phyloP scores from a whole-genome alignment of 495 filamentous ascomycete genomes.

The Aspergillus baeticus region DNA sequence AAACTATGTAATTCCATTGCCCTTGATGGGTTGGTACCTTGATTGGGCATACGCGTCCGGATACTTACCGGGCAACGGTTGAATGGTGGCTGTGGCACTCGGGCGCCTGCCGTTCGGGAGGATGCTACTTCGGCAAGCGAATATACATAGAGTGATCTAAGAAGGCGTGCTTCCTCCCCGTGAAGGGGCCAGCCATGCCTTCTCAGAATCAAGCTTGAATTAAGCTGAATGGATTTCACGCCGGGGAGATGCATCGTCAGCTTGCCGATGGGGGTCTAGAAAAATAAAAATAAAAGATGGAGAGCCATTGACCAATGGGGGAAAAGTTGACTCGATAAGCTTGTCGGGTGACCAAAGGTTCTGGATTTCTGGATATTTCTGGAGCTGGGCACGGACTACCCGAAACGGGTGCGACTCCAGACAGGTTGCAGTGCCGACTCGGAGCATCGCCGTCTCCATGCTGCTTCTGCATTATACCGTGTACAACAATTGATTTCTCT shows the following conservation, averaged over 20 bases:
- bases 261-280: not conserved
- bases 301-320: conserved; percentile 9
- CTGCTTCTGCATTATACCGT: too few species aligned
- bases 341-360: conserved; percentile 9
- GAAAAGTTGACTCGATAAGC: conserved; percentile 3
- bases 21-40: not conserved
- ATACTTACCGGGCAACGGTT: not conserved
- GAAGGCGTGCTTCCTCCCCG: too few species aligned
- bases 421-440: not conserved
- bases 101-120: not conserved
- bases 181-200: too few species aligned
- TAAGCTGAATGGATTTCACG: not conserved
- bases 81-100: not conserved
- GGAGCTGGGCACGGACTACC: conserved; percentile 6
- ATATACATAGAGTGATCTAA: not conserved
- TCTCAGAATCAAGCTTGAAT: not conserved
- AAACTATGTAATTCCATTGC: not conserved
- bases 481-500: not conserved
- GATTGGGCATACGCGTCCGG: not conserved
- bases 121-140: not conserved
- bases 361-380: not conserved
- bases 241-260: not conserved
- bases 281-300: conserved; percentile 5
- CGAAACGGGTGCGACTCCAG: conserved; percentile 7
- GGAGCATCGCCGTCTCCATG: not conserved